Evolutionary conservation across 257 asterid genomes (phyloP).

Genomic region (Echites panduratus): DNA sequence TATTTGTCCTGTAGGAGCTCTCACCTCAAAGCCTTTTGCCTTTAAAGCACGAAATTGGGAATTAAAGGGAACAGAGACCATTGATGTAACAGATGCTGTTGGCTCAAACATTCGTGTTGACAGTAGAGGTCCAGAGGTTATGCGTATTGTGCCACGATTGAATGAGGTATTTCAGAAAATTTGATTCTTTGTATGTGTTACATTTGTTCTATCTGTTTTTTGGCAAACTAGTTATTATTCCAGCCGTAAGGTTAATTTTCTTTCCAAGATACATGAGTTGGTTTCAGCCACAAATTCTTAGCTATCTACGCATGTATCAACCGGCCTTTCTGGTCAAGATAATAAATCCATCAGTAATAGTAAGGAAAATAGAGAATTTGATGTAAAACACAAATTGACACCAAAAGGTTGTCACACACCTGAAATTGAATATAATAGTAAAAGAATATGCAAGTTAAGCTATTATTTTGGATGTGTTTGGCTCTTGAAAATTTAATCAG

Average conservation of each 20-base stretch:
- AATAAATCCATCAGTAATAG: constrained; percentile 20
- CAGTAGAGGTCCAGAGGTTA: constrained; percentile 98
- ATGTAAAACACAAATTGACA: not conserved
- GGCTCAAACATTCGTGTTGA: constrained; percentile 98
- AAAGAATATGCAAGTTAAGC: not conserved
- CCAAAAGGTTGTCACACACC: too few relatives aligned
- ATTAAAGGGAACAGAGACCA: constrained; percentile 94
- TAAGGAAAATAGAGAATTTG: not conserved
- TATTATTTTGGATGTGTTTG: not conserved
- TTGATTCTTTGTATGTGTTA: not conserved
- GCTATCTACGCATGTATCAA: not conserved
- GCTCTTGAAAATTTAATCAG: not conserved
- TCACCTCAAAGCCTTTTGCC: constrained; percentile 97
- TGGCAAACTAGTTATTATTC: not conserved
- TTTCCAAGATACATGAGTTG: not conserved
- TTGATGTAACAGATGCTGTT: constrained; percentile 98
- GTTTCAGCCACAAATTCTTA: not conserved
- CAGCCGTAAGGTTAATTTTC: not conserved
- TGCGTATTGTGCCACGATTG: constrained; percentile 91
- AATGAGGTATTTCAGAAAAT: constrained; percentile 62
- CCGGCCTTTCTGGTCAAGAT: constrained; percentile 16
- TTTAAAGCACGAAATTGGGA: constrained; percentile 99
- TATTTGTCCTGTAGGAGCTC: constrained; percentile 99
- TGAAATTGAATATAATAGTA: too few relatives aligned
- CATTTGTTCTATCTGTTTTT: not conserved